Evolutionary conservation across 2,329 filamentous ascomycete genomes (phyloP).

Genomic region (Hypomyces perniciosus): DNA sequence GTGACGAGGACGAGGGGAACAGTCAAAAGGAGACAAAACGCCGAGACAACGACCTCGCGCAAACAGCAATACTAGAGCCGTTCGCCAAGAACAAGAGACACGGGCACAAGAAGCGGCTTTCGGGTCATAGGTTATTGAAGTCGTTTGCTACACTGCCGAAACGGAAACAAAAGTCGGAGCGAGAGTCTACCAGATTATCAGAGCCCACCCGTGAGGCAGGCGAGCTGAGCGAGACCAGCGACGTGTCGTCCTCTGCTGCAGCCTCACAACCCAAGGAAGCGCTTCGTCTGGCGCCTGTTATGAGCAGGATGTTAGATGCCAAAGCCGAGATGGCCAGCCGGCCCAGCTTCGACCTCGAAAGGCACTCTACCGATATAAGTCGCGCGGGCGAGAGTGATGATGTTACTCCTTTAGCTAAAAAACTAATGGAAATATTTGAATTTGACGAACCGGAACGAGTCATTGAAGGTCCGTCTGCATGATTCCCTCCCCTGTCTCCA

Average conservation of each 20-base stretch:
- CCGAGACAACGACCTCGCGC: conserved; percentile 33
- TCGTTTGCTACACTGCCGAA: conserved; percentile 57
- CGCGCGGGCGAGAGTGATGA: conserved; percentile 30
- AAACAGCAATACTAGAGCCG: conserved; percentile 36
- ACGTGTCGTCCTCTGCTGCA: conserved; percentile 19
- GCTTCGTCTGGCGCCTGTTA: conserved; percentile 58
- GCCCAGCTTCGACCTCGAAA: conserved; percentile 52
- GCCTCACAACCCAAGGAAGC: conserved; percentile 23
- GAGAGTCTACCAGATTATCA: conserved; percentile 35
- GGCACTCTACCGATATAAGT: conserved; percentile 35
- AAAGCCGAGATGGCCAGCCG: conserved; percentile 56
- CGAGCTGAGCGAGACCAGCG: conserved; percentile 22
- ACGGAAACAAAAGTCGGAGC: conserved; percentile 37
- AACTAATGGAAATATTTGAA: conserved; percentile 77
- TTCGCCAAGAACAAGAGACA: conserved; percentile 22
- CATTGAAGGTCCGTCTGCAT: conserved; percentile 54
- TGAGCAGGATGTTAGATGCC: conserved; percentile 73
- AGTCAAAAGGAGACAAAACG: conserved; percentile 36
- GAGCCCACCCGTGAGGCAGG: conserved; percentile 31
- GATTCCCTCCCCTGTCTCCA: background rate
- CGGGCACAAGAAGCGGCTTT: conserved; percentile 53
- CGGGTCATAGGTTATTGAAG: conserved; percentile 58
- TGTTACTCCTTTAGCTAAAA: conserved; percentile 58
- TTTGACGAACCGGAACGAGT: conserved; percentile 80
- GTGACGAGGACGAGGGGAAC: conserved; percentile 71